Evolutionary conservation across 2,329 filamentous ascomycete genomes (phyloP).

Genomic region (Colletotrichum camelliae): DNA sequence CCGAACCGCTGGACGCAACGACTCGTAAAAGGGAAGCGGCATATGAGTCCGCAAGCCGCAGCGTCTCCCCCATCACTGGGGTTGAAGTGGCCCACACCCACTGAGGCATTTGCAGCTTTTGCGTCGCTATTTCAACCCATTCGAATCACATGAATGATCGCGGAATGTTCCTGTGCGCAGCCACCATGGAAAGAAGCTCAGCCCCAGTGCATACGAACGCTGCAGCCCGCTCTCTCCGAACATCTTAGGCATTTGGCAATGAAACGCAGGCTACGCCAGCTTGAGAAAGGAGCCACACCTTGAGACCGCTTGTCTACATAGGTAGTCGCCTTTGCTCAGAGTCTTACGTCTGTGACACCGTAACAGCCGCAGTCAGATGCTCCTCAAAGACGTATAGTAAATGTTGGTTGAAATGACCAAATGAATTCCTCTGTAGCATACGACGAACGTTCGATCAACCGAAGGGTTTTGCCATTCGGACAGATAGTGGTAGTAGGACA

Average conservation of each 20-base stretch:
- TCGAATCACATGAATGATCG: neutral
- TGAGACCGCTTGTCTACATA: neutral
- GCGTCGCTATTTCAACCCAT: neutral
- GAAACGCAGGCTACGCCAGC: neutral
- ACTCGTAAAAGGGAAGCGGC: neutral
- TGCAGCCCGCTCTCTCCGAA: neutral
- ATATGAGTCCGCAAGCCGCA: neutral
- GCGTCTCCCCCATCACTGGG: neutral
- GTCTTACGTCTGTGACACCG: fast-evolving
- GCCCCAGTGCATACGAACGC: neutral
- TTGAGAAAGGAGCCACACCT: neutral
- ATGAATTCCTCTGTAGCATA: too few relatives aligned
- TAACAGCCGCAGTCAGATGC: neutral
- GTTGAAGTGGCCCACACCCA: neutral
- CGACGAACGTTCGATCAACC: too few relatives aligned
- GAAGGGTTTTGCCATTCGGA: too few relatives aligned
- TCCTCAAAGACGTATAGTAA: neutral
- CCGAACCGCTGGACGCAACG: neutral
- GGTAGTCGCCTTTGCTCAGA: neutral
- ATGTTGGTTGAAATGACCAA: too few relatives aligned
- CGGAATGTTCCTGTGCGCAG: neutral
- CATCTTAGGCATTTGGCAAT: neutral
- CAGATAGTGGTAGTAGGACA: too few relatives aligned
- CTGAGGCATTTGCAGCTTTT: neutral
- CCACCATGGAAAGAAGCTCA: neutral